phyloP scores from a whole-genome alignment of 306 rosid species.

The Dryas drummondii region DNA sequence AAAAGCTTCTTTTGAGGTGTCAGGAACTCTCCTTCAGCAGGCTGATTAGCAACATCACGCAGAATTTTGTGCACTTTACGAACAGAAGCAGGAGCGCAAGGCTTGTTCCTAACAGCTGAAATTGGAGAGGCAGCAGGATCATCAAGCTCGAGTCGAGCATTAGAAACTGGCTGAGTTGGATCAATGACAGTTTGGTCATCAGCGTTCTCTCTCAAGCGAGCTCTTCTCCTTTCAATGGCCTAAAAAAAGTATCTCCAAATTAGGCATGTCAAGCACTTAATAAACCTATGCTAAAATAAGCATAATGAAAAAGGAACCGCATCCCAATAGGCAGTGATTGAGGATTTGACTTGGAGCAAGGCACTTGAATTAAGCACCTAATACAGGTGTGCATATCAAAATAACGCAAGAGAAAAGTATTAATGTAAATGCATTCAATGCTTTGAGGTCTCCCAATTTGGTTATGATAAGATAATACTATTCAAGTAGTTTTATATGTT shows the following conservation, averaged over 20 bases:
- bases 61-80: constrained; percentile 48
- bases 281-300: neutral
- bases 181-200: constrained; percentile 36
- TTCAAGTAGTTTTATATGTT: no score
- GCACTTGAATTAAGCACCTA: no score
- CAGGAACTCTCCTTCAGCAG: constrained; percentile 36
- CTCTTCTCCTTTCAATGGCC: constrained; percentile 83
- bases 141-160: constrained; percentile 36
- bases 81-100: constrained; percentile 18
- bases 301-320: neutral
- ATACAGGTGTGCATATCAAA: no score
- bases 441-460: no score
- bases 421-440: no score
- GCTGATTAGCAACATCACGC: constrained; percentile 38
- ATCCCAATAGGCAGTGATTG: no score
- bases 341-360: no score
- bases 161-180: constrained; percentile 18
- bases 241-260: constrained; percentile 6
- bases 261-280: neutral
- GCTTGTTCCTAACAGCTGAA: constrained; percentile 19
- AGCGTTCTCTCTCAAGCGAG: constrained; percentile 41
- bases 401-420: no score
- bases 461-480: no score
- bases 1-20: constrained; percentile 83
- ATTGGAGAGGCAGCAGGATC: constrained; percentile 30